phyloP scores from a whole-genome alignment of 306 rosid genomes.

The Quercus aquifolioides region DNA sequence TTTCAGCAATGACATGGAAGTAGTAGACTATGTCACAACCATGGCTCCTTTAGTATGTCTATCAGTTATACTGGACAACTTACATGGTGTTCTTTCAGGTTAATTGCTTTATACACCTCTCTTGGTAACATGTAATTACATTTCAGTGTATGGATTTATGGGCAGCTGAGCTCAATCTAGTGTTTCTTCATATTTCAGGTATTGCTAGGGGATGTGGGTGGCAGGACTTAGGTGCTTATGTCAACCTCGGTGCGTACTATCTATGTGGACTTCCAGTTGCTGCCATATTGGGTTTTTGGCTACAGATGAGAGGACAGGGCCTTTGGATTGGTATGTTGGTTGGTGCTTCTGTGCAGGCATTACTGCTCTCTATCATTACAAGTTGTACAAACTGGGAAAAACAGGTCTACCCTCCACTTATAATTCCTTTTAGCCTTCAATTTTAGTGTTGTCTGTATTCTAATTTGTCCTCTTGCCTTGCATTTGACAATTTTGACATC shows the following conservation, averaged over 20 bases:
- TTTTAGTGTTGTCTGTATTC: not conserved
- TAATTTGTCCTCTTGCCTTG: conserved; percentile 1
- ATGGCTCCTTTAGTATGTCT: conserved; percentile 63
- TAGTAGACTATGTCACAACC: conserved; percentile 56
- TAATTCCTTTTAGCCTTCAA: not conserved
- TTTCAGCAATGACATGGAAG: conserved; percentile 64
- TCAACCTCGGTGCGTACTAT: conserved; percentile 66
- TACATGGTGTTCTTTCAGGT: conserved; percentile 73
- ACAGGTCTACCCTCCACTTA: conserved; percentile 37
- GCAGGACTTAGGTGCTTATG: conserved; percentile 67
- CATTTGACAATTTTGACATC: not conserved
- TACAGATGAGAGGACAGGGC: conserved; percentile 50
- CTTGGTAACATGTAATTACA: not conserved
- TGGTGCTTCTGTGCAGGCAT: conserved; percentile 48
- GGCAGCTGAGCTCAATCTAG: not conserved
- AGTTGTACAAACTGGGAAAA: conserved; percentile 53
- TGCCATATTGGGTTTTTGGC: conserved; percentile 51
- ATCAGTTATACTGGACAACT: conserved; percentile 49
- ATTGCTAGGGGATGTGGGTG: conserved; percentile 80
- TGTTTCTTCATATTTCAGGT: conserved; percentile 27
- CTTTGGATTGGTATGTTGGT: conserved; percentile 70
- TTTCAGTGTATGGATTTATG: not conserved
- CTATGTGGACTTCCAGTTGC: conserved; percentile 71
- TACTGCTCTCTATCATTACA: conserved; percentile 44
- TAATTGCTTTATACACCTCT: not conserved